Evolutionary conservation across 1,139 yeast genomes (phyloP), one percentile per base, ranked within the genome.

Genomic region (Geotrichum macrosporum): DNA sequence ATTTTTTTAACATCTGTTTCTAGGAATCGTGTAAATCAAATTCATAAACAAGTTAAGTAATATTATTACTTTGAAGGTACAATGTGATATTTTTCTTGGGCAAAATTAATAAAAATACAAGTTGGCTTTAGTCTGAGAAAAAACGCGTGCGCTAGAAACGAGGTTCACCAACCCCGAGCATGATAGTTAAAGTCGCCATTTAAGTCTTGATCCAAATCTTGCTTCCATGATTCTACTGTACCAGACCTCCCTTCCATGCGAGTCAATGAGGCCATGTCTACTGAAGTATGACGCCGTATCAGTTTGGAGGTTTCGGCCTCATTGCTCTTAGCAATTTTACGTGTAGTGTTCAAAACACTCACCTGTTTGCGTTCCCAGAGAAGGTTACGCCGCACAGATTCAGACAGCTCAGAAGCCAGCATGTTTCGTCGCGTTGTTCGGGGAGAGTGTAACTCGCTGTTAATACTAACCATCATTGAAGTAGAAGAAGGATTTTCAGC

Each of bases 331-430:
- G 39, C 16, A 5, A 13, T 18, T 18, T n/a, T 8, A n/a, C n/a
- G n/a, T n/a, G n/a, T n/a, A n/a, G n/a, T n/a, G 15, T 26, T 26
- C 20, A 24, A 6, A 2, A 36, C 41, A 22, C 41, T 30, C 5
- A 31, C 16, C n/a, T 35, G 31, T 18, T 26, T 31, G 31, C 38
- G 36, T 5, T 41, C 38, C 39, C 40, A 33, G 6, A 41, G 33
- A 22, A 33, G 33, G 33, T 41, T 26, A 15, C 78, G 78, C 50
- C 84, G 75, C 47, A 84, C 66, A 1, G 87, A 80, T 50, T 78
- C 77, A 26, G 88, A 81, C 38, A 84, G 69, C 59, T 82, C 87
- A 12, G 80, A 73, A 0, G 81, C 77, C 21, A 80, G 62, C 79
- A 78, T 75, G 37, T 75, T 73, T 43, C 77, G 67, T 46, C 79